Percentiles rank a stretch among this genome's conserved stretches.
These are phyloP conservation scores for Suillus lakei DNA, from an alignment of 768 basidiomycete genomes.

Conservation along the genomic window DNA sequence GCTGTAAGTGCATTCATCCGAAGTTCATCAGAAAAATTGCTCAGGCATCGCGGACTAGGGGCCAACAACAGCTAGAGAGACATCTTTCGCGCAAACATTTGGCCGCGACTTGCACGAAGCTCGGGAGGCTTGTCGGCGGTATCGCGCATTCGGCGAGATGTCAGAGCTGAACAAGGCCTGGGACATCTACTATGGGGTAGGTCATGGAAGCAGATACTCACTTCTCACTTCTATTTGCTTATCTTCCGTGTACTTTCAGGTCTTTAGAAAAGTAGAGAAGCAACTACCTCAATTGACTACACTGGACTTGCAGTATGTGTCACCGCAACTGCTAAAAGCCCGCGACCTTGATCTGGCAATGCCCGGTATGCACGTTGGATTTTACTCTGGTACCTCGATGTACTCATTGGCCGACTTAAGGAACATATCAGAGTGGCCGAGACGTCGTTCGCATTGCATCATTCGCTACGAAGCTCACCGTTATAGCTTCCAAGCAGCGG, in stretches of 20 bases:
- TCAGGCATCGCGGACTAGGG: constrained; percentile 55
- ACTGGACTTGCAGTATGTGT: constrained; percentile 96
- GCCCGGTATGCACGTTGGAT: constrained; percentile 62
- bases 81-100: constrained; percentile 92
- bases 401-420: constrained; percentile 39
- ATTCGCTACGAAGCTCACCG: constrained; percentile 88
- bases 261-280: constrained; percentile 96
- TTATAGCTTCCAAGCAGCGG: constrained; percentile 96
- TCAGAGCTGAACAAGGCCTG: constrained; percentile 95
- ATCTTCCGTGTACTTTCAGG: constrained; percentile 46
- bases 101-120: constrained; percentile 93
- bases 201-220: constrained; percentile 26
- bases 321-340: constrained; percentile 87
- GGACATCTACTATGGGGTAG: constrained; percentile 96
- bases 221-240: constrained; percentile 10
- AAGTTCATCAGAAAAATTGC: neutral
- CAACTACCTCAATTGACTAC: constrained; percentile 87
- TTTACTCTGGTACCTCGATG: neutral
- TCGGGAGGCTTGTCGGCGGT: constrained; percentile 87
- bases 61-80: constrained; percentile 92
- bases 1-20: constrained; percentile 55
- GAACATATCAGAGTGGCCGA: constrained; percentile 91
- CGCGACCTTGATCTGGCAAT: constrained; percentile 94
- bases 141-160: constrained; percentile 83
- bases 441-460: constrained; percentile 80